A percentile compares a stretch with the other conserved stretches of the same genome.
These are phyloP conservation scores for Lyophyllum atratum DNA, from an alignment of 768 basidiomycete species.

Conservation along the genomic window DNA sequence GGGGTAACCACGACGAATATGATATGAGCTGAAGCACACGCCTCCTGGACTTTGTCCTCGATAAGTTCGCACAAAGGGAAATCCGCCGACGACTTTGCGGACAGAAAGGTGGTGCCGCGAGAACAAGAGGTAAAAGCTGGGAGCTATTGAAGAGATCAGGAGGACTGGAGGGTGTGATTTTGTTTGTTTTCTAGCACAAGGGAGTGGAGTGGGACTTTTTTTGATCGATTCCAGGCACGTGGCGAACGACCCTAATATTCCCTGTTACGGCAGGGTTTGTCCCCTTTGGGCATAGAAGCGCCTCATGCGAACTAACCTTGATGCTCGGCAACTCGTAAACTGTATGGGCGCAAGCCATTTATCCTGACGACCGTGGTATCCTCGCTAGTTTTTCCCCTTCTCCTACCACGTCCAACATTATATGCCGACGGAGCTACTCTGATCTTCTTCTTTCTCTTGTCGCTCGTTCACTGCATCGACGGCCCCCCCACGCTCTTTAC, in stretches of 20 bases:
- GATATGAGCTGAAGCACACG: background rate
- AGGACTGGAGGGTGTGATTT: background rate
- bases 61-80: background rate
- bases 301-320: constrained; percentile 1
- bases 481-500: constrained; percentile 22
- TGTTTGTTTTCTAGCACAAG: background rate
- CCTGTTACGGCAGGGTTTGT: background rate
- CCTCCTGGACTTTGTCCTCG: background rate
- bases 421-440: constrained; percentile 1
- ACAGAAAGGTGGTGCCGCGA: background rate
- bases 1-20: background rate
- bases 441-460: constrained; percentile 3
- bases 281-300: background rate
- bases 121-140: background rate
- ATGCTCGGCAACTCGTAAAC: constrained; percentile 5
- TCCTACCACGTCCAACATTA: background rate
- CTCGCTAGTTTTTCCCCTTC: background rate
- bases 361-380: constrained; percentile 1
- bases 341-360: constrained; percentile 9
- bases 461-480: background rate
- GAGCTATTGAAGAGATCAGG: background rate
- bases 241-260: constrained; percentile 3
- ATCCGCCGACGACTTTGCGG: background rate
- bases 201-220: constrained; percentile 8
- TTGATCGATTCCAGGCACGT: background rate